Conservation (phyloP, 371 early-diverging fungal species). For the Saksenaea vasiformis region DNA sequence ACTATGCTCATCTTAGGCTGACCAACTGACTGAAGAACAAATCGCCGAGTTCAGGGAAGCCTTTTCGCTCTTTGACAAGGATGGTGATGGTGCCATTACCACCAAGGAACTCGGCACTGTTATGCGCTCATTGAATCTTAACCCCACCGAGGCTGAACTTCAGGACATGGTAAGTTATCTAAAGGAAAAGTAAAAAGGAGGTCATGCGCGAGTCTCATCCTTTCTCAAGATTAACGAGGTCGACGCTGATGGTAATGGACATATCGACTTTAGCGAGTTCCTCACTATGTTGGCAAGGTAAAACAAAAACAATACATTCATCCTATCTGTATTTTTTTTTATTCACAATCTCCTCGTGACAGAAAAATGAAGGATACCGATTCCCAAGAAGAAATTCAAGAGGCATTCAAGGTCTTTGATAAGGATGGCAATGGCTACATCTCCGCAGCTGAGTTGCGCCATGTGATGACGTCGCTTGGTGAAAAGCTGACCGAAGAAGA, state of each 20-base stretch:
- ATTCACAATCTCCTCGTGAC: not conserved
- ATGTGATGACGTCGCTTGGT: conserved; percentile 54
- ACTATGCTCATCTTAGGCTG: conserved; percentile 62
- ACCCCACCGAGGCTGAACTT: conserved; percentile 82
- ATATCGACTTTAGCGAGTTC: conserved; percentile 92
- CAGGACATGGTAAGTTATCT: conserved; percentile 65
- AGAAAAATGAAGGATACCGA: conserved; percentile 55
- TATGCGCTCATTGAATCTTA: conserved; percentile 89
- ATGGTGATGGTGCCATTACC: conserved; percentile 92
- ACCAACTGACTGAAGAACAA: conserved; percentile 91
- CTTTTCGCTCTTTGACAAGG: conserved; percentile 50
- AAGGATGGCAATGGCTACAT: conserved; percentile 58
- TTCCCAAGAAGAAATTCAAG: conserved; percentile 55
- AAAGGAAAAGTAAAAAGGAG: not conserved
- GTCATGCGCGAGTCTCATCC: not conserved
- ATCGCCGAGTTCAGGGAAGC: conserved; percentile 76
- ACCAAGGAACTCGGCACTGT: conserved; percentile 87
- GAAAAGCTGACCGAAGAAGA: conserved; percentile 84
- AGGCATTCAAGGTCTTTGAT: conserved; percentile 63
- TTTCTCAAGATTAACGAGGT: conserved; percentile 75
- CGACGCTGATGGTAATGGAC: conserved; percentile 92
- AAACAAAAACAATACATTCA: not conserved
- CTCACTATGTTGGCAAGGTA: conserved; percentile 87
- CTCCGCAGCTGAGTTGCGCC: conserved; percentile 54
- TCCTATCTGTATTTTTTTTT: not conserved